Conservation (phyloP, 768 basidiomycete species). For the Agrocybe pediades region DNA sequence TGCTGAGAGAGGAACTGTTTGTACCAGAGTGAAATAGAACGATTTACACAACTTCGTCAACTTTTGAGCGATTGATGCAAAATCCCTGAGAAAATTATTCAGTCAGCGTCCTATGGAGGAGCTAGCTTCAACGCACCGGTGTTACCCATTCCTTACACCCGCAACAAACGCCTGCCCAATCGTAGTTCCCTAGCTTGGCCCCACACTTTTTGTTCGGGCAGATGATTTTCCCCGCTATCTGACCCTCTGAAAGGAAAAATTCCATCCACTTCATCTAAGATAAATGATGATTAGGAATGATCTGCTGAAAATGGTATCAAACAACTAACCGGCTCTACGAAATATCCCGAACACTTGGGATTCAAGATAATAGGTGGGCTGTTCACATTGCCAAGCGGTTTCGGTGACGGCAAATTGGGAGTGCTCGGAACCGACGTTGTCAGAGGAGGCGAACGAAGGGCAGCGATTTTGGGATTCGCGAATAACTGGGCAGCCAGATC, state of each 20-base stretch:
- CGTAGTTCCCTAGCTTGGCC: conserved; percentile 92
- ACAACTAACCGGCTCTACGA: conserved; percentile 85
- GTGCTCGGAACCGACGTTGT: background rate
- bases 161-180: conserved; percentile 95
- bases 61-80: conserved; percentile 69
- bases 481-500: conserved; percentile 45
- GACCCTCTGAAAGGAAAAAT: conserved; percentile 70
- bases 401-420: conserved; percentile 14
- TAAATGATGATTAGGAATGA: background rate
- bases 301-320: background rate
- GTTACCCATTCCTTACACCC: conserved; percentile 93
- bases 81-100: conserved; percentile 46
- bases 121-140: conserved; percentile 57
- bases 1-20: background rate
- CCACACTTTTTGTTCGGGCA: conserved; percentile 93
- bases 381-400: conserved; percentile 23
- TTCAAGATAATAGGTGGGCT: conserved; percentile 75
- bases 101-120: background rate
- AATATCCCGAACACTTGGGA: conserved; percentile 92
- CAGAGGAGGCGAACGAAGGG: conserved; percentile 28
- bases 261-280: conserved; percentile 96
- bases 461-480: conserved; percentile 44
- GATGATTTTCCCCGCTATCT: conserved; percentile 82
- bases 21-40: background rate
- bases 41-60: conserved; percentile 55